Conservation (phyloP, 78 protist genomes). For the Dictyostelium purpureum region DNA sequence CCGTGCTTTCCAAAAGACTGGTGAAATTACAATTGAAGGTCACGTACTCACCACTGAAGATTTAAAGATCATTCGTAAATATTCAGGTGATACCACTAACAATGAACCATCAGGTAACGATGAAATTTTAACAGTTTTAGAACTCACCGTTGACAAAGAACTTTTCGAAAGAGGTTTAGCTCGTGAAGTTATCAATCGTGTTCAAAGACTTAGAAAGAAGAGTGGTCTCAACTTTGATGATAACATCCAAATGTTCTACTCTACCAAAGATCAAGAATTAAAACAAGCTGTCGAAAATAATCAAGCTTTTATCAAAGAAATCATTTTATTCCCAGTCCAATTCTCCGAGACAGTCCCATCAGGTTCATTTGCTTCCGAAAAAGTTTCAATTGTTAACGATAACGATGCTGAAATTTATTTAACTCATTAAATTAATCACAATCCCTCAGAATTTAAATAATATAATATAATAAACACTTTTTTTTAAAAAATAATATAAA, state of each 20-base stretch:
- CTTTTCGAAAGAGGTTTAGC: conserved; percentile 85
- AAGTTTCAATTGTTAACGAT: conserved; percentile 25
- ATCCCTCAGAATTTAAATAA: too few species aligned
- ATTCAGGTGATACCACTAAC: conserved; percentile 13
- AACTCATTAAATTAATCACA: conserved; percentile 6
- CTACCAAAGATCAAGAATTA: conserved; percentile 10
- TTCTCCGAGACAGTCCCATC: neutral
- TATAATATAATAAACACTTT: too few species aligned
- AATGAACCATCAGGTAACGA: conserved; percentile 75
- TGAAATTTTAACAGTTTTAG: conserved; percentile 84
- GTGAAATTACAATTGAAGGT: conserved; percentile 31
- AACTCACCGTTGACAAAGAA: conserved; percentile 34
- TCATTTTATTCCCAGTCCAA: conserved; percentile 4
- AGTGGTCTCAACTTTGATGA: conserved; percentile 57
- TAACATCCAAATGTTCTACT: conserved; percentile 44
- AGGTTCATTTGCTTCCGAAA: conserved; percentile 28
- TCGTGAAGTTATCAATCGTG: conserved; percentile 88
- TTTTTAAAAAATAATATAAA: neutral
- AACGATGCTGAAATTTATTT: conserved; percentile 57
- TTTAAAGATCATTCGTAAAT: conserved; percentile 55
- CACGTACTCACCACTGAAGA: conserved; percentile 68
- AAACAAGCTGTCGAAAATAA: conserved; percentile 11
- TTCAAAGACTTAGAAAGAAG: conserved; percentile 96
- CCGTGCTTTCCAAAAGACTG: conserved; percentile 72
- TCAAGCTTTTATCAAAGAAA: neutral